These are phyloP conservation scores for Ephemerocybe angulata DNA, from an alignment of 768 basidiomycete species.

Conservation along the genomic window DNA sequence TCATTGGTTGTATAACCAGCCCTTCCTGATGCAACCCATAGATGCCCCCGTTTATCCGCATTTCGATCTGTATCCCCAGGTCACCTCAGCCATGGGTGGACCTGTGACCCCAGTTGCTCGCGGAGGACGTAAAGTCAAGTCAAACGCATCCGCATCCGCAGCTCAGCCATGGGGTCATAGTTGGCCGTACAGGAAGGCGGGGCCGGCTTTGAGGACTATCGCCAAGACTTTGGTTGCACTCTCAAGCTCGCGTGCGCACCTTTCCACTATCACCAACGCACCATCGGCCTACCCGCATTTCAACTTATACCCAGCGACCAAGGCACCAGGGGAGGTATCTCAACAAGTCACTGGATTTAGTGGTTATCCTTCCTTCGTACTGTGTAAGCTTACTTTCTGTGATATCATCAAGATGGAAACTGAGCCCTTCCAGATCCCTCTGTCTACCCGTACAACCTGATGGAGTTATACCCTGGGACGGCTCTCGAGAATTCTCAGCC, in stretches of 20 bases:
- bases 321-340: not conserved
- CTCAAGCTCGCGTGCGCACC: not conserved
- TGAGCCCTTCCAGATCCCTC: conserved; percentile 2
- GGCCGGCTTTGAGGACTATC: not conserved
- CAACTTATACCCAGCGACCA: conserved; percentile 10
- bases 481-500: not conserved
- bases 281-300: conserved; percentile 15
- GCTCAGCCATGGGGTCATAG: not conserved
- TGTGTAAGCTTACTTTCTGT: not conserved
- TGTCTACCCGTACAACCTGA: conserved; percentile 8
- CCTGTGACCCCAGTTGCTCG: not conserved
- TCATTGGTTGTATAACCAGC: not conserved
- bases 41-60: conserved; percentile 3
- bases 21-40: conserved; percentile 12
- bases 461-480: conserved; percentile 1
- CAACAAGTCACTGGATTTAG: not conserved
- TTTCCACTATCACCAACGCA: not conserved
- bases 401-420: too few relatives aligned
- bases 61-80: conserved; percentile 3
- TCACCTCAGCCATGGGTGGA: not conserved
- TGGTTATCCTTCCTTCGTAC: not conserved
- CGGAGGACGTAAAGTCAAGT: not conserved
- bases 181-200: conserved; percentile 12
- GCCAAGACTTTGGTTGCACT: not conserved
- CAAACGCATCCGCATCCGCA: not conserved